Evolutionary conservation across 2,329 filamentous ascomycete genomes (phyloP), one percentile per base, ranked within the genome.

Genomic region (Aspergillus novofumigatus): DNA sequence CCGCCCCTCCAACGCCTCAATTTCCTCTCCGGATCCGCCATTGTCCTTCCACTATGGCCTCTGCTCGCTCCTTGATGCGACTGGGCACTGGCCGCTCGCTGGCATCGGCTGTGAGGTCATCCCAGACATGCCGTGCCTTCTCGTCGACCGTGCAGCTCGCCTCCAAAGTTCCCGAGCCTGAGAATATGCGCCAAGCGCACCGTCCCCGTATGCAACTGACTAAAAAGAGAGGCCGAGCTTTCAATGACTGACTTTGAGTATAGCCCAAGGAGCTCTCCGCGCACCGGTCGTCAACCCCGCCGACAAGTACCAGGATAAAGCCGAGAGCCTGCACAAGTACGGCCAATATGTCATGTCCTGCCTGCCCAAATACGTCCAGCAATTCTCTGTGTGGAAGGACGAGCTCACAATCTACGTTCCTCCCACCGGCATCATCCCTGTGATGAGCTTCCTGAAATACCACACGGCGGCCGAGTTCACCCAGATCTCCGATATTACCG

Each of bases 381-480:
- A 99, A 80, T 97, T 97, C 81, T 96, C 92, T 11, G 93, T 99
- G 55, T 99, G 94, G 94, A 99, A 99, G 81, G 94, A 99, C 74
- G 94, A 99, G 78, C 86, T 99, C 73, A 92, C 89, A 67, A 91
- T 97, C 75, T 93, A 95, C 78, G 94, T 97, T 71, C 83, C 91
- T 50, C 94, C 94, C 1, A 80, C 89, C 41, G 94, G 91, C 65
- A 86, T 97, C 67, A 85, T 97, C 66, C 94, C 94, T 42, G 89
- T 96, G 69, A 92, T 99, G 77, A 86, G 84, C 60, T 99, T 99
- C 81, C 83, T 99, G 69, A 97, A 97, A 80, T 89, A 96, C 81
- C 96, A 99, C 82, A 97, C 94, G 41, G 88, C 94, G 51, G 93
- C 94, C 76, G 94, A 99, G 77, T 99, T 90, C 81, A 99, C 94